Evolutionary conservation across 805 yeast species (phyloP), one percentile per base, ranked within the genome.

Genomic region (Tetrapisispora fleetii): DNA sequence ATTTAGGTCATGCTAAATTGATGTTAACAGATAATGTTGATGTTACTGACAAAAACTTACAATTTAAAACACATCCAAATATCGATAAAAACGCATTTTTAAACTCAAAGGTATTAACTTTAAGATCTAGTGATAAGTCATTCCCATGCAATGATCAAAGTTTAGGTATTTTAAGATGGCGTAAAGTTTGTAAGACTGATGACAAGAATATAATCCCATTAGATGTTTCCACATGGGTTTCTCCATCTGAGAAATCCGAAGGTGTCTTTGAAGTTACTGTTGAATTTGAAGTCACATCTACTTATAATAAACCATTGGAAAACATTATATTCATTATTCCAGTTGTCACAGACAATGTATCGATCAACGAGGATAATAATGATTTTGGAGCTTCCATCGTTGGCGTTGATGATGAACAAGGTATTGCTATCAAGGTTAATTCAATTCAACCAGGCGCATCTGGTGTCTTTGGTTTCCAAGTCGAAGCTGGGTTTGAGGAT

Each of bases 21-120:
- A 61, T 76, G 52, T 70, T 90, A 54, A 65, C 71, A 39, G 73
- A 80, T 39, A 72, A 68, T 21, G 75, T 76, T 30, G 68, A 71
- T 39, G 67, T 75, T 16, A 66, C 72, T 37, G 66, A 79, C 70
- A 54, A 60, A 47, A 37, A 60, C 7, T 71, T 80, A 42, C 89
- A 83, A 62, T 93, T 78, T 72, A 90, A 90, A 67, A 89, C 98
- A 16, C 96, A 93, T 72, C 99, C 99, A 54, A 90, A 91, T 64
- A 95, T 93, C 55, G 97, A 93, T 69, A 83, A 85, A 60, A 71
- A 70, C 39, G 67, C 78, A 60, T 93, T 91, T 66, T 73, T 76
- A 41, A 63, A 75, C 14, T 65, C 72, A 16, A 72, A 76, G 50
- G 67, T 76, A 40, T 80, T 93, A 59, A 84, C 84, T 0, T 76